Conservation (phyloP, 805 yeast species). For the Kockiozyma suomiensis region DNA sequence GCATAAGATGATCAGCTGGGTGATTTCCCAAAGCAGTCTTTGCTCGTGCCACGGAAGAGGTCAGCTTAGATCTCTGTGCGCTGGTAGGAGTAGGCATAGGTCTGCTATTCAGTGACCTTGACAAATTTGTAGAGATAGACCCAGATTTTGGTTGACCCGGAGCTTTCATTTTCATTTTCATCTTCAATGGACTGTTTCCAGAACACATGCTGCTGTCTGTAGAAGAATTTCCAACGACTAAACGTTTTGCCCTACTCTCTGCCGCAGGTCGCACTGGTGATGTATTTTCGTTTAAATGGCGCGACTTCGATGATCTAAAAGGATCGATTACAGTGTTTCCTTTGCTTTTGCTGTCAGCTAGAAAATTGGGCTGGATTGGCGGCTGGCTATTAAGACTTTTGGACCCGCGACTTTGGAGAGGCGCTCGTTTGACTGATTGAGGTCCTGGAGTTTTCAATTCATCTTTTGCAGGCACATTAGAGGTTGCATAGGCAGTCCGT, state of each 20-base stretch:
- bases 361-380: conserved; percentile 30
- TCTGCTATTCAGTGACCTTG: background rate
- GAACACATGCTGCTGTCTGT: conserved; percentile 14
- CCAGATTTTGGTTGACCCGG: background rate
- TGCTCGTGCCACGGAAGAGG: background rate
- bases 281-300: background rate
- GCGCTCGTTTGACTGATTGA: conserved; percentile 13
- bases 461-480: background rate
- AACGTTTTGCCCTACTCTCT: background rate
- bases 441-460: conserved; percentile 11
- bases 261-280: conserved; percentile 9
- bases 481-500: conserved; percentile 4
- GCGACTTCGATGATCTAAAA: background rate
- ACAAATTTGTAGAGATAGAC: background rate
- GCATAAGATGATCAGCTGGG: background rate
- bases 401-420: conserved; percentile 9
- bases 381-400: conserved; percentile 9
- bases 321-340: background rate
- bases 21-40: conserved; percentile 2
- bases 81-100: background rate
- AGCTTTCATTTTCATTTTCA: conserved; percentile 1
- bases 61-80: background rate
- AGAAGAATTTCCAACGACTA: background rate
- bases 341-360: background rate
- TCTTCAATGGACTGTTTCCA: conserved; percentile 18